A percentile compares a stretch with the other conserved stretches of the same genome.
These are phyloP conservation scores for Exidia glandulosa DNA, from an alignment of 768 basidiomycete genomes.

Conservation along the genomic window DNA sequence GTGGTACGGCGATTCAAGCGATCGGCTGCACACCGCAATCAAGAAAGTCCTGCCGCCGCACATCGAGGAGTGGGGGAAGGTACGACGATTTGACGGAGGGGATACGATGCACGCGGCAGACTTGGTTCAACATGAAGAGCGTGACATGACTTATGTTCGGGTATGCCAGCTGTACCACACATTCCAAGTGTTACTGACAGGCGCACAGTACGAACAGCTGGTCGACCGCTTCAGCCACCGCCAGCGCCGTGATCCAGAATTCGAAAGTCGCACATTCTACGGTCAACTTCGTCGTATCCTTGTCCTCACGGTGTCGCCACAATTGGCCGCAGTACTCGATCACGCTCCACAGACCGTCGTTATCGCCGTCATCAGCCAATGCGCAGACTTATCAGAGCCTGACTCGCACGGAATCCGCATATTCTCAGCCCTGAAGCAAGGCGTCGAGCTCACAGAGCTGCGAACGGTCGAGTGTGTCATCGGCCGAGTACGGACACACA, in stretches of 20 bases:
- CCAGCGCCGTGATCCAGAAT: not conserved
- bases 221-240: not conserved
- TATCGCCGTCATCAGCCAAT: not conserved
- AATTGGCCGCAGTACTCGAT: not conserved
- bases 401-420: not conserved
- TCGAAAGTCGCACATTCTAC: not conserved
- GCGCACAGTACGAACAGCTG: not conserved
- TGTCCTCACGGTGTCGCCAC: not conserved
- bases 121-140: not conserved
- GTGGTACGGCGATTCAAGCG: not conserved
- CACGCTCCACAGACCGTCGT: not conserved
- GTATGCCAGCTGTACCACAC: not conserved
- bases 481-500: not conserved
- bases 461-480: not conserved
- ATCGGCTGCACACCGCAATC: not conserved
- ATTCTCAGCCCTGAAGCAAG: not conserved
- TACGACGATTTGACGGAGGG: slow-evolving; percentile 15
- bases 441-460: not conserved
- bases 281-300: not conserved
- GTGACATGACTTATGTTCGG: not conserved
- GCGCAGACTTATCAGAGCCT: not conserved
- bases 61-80: slow-evolving; percentile 12
- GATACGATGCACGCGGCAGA: slow-evolving; percentile 12
- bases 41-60: not conserved
- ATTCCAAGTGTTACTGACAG: not conserved